These are phyloP conservation scores for Spergularia bocconei DNA, from an alignment of 148 eudicot genomes.

Conservation along the genomic window DNA sequence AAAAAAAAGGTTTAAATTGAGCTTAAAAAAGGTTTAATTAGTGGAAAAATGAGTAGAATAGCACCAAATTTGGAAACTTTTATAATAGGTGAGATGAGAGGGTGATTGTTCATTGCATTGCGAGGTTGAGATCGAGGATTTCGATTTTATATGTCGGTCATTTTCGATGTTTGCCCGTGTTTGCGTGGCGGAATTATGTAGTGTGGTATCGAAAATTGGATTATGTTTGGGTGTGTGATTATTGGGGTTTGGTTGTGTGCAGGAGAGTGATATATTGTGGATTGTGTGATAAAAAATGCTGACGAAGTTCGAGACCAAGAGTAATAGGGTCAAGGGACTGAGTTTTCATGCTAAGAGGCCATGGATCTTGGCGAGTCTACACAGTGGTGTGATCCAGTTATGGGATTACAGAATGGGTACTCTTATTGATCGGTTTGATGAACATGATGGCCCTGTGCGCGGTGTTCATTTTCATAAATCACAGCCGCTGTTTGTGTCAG, in stretches of 20 bases:
- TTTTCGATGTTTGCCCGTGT: neutral
- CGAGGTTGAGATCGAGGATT: slow-evolving; percentile 5
- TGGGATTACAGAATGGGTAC: slow-evolving; percentile 98
- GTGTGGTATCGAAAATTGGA: neutral
- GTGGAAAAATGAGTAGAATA: slow-evolving; percentile 1
- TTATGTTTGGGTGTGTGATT: neutral
- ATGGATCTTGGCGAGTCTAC: slow-evolving; percentile 94
- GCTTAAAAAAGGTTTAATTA: slow-evolving; percentile 11
- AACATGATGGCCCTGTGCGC: slow-evolving; percentile 95
- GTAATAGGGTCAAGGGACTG: slow-evolving; percentile 91
- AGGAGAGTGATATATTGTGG: slow-evolving; percentile 21
- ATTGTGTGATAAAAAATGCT: slow-evolving; percentile 45
- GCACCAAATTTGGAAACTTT: neutral
- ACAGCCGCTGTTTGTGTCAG: slow-evolving; percentile 89
- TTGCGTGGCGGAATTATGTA: neutral
- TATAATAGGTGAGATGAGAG: neutral
- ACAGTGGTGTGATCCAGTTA: slow-evolving; percentile 92
- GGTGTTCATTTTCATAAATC: slow-evolving; percentile 87
- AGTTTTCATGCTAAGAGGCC: slow-evolving; percentile 88
- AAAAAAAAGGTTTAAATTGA: neutral
- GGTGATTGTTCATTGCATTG: neutral
- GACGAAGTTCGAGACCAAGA: slow-evolving; percentile 94
- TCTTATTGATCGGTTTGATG: slow-evolving; percentile 81
- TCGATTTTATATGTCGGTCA: neutral
- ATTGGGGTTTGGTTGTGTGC: slow-evolving; percentile 19